These are phyloP conservation scores for Coemansia interrupta DNA, from an alignment of 192 early-diverging fungal genomes.

Conservation along the genomic window DNA sequence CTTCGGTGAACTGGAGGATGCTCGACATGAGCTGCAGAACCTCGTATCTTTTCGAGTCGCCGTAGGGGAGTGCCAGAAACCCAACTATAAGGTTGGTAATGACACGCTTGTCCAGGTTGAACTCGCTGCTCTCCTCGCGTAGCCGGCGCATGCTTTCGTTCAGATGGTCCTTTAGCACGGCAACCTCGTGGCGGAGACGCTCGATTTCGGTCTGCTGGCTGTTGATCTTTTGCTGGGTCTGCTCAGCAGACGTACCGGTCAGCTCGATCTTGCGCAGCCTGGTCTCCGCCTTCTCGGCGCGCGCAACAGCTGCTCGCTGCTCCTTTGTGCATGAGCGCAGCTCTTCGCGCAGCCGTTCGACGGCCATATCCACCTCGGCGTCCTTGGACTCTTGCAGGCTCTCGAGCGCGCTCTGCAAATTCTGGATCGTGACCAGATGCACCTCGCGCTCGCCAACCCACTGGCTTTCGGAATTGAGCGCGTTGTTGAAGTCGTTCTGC, in stretches of 20 bases:
- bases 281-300: constrained; percentile 47
- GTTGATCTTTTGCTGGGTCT: constrained; percentile 55
- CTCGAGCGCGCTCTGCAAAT: constrained; percentile 84
- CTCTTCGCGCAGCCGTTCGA: constrained; percentile 53
- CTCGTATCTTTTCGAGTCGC: constrained; percentile 88
- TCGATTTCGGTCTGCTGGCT: constrained; percentile 53
- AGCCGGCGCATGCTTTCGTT: constrained; percentile 88
- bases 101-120: constrained; percentile 78
- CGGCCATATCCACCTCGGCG: constrained; percentile 58
- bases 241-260: constrained; percentile 48
- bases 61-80: constrained; percentile 79
- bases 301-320: constrained; percentile 56
- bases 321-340: constrained; percentile 45
- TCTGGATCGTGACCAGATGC: constrained; percentile 63
- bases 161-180: constrained; percentile 85
- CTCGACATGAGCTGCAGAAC: constrained; percentile 86
- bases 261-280: constrained; percentile 21
- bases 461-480: constrained; percentile 57
- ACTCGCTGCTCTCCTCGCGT: constrained; percentile 72
- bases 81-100: constrained; percentile 87
- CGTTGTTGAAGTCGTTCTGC: constrained; percentile 55
- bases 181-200: constrained; percentile 52
- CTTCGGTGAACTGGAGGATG: constrained; percentile 81
- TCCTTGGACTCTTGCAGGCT: constrained; percentile 81
- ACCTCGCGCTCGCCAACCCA: constrained; percentile 59